phyloP scores from a whole-genome alignment of 176 grass and related monocot genomes.

The Phyllostachys edulis region DNA sequence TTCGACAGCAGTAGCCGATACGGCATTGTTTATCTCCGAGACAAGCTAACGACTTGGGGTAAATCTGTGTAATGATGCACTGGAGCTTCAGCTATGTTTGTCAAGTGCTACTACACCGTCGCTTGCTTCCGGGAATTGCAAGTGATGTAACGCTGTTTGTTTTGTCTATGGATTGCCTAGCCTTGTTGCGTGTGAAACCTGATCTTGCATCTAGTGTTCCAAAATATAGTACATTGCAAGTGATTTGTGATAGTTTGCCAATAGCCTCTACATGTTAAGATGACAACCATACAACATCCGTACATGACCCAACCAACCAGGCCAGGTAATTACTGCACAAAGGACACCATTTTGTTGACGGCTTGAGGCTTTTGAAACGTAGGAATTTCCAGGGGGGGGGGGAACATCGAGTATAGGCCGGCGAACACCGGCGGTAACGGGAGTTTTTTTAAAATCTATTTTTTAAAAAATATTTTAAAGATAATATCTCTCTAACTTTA shows the following conservation, averaged over 20 bases:
- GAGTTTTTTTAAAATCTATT: too few relatives aligned
- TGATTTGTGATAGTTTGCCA: background rate
- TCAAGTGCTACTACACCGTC: background rate
- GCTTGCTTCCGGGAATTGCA: background rate
- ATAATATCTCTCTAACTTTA: too few relatives aligned
- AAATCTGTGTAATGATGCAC: background rate
- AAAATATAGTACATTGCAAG: background rate
- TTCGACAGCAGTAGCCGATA: background rate
- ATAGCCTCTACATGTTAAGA: background rate
- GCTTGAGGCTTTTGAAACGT: background rate
- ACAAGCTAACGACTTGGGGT: background rate
- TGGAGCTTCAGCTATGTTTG: background rate
- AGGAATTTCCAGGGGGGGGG: too few relatives aligned
- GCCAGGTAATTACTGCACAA: background rate
- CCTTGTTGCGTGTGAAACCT: background rate
- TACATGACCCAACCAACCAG: background rate
- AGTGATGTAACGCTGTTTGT: background rate
- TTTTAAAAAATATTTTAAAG: too few relatives aligned
- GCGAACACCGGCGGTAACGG: too few relatives aligned
- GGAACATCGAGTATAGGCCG: too few relatives aligned
- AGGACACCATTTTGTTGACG: background rate
- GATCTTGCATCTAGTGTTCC: background rate
- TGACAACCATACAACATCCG: background rate
- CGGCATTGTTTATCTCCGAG: slow-evolving; percentile 3
- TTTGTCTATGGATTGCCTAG: background rate